Evolutionary conservation across 768 basidiomycete genomes (phyloP), one percentile per base, ranked within the genome.

Genomic region (Leccinum imitatum): DNA sequence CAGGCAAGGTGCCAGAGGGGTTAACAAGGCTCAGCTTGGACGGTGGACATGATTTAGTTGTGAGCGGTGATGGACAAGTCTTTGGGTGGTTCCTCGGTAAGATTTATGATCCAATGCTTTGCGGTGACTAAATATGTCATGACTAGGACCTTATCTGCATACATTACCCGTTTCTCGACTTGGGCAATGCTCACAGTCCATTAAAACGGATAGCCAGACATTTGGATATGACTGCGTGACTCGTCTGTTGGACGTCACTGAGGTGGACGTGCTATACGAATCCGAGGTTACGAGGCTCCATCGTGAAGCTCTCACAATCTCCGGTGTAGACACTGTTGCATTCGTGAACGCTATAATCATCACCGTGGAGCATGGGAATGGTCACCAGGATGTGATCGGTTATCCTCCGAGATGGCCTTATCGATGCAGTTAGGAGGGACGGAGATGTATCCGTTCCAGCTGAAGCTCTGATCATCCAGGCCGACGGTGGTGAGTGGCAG

Each of bases 51-150:
- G 86, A 87, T 67, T 69, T 90, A 39, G 78, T 83, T 2, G 86
- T 82, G 76, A 87, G 82, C 35, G 67, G 79, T 9, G 85, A 90
- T 67, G 89, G 89, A 17, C 82, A 78, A 56, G 84, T 76, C 35
- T 57, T 90, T 37, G 87, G 89, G 62, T 91, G 89, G 89, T 82
- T 91, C 72, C 78, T 91, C 31, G 89, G 89, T 88, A 68, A 50
- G 78, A 46, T 11, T 41, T 52, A 23, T 39, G 27, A 33, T 59
- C 35, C 8, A 17, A 46, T 13, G 4, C 30, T 17, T 56, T 47
- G 50, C 31, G 9, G 39, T 0, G 23, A 50, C 56, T 59, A 41
- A 62, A 2, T 44, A 46, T n/a, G 41, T 50, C n/a, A 4, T 13
- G 15, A 61, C 21, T 53, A 68, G 64, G 68, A 10, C 65, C 69